These are phyloP conservation scores for Thelonectria discophora DNA, from an alignment of 2,329 filamentous ascomycete species.

Conservation along the genomic window DNA sequence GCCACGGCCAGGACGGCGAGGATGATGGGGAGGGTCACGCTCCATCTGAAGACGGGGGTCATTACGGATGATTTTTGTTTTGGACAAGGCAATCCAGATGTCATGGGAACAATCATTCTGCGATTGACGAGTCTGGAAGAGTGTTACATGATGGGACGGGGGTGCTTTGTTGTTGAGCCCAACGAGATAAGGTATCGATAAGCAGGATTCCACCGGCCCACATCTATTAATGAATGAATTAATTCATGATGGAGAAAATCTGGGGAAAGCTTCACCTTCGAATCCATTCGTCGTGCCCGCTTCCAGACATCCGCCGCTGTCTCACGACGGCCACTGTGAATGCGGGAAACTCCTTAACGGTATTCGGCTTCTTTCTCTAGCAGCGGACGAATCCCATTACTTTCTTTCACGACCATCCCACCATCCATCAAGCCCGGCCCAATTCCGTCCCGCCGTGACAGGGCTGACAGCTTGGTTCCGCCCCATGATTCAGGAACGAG, in stretches of 20 bases:
- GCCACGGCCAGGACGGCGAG: conserved; percentile 48
- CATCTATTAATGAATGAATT: not conserved
- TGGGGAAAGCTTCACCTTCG: not conserved
- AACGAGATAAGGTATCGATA: not conserved
- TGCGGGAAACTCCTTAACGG: not conserved
- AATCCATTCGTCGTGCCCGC: not conserved
- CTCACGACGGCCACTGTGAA: conserved; percentile 10
- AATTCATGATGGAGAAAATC: not conserved
- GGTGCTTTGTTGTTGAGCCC: not conserved
- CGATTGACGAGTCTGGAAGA: not conserved
- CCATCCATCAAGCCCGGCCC: conserved; percentile 2
- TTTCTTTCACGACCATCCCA: not conserved
- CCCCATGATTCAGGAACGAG: too few species aligned
- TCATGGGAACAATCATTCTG: not conserved
- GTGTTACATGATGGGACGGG: not conserved
- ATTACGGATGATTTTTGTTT: conserved; percentile 13
- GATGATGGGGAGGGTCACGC: conserved; percentile 42
- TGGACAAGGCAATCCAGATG: not conserved
- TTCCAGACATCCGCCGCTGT: not conserved
- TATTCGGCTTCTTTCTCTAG: not conserved
- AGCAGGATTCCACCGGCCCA: not conserved
- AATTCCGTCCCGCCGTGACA: conserved; percentile 4
- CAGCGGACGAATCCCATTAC: not conserved
- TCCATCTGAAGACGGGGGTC: conserved; percentile 41
- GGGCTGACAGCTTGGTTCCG: not conserved